A percentile compares a stretch with the other conserved stretches of the same genome.
Evolutionary conservation across 139 green algal genomes (phyloP).

Genomic region (Microglena sp.): DNA sequence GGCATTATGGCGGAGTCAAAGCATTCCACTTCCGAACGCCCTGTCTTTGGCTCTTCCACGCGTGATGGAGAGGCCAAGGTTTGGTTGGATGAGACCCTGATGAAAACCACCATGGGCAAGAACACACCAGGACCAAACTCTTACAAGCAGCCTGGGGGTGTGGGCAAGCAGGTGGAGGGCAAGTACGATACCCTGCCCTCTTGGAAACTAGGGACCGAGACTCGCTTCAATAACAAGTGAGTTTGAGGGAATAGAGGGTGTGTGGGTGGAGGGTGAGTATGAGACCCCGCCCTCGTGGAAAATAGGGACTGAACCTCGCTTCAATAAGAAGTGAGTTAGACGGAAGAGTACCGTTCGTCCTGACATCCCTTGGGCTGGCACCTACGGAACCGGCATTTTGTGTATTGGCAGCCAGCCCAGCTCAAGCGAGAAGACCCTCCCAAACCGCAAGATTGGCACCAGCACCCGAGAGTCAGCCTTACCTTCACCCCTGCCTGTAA

Average conservation of each 20-base stretch:
- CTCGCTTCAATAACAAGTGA: slow-evolving; percentile 28
- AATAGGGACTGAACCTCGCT: slow-evolving; percentile 26
- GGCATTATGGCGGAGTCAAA: slow-evolving; percentile 45
- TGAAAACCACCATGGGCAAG: slow-evolving; percentile 35
- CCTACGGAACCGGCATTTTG: slow-evolving; percentile 30
- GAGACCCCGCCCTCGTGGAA: slow-evolving; percentile 14
- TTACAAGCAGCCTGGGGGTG: slow-evolving; percentile 26
- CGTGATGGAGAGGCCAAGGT: slow-evolving; percentile 39
- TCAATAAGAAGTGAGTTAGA: slow-evolving; percentile 24
- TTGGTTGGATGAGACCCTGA: slow-evolving; percentile 47
- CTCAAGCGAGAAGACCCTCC: slow-evolving; percentile 43
- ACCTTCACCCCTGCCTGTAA: too few relatives aligned
- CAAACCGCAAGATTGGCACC: slow-evolving; percentile 39
- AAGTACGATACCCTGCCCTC: slow-evolving; percentile 18
- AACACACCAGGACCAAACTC: slow-evolving; percentile 35
- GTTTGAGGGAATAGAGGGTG: too few relatives aligned
- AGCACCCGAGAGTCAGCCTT: slow-evolving; percentile 41
- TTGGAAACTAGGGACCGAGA: slow-evolving; percentile 24
- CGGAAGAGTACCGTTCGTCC: too few relatives aligned
- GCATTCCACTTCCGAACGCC: slow-evolving; percentile 19
- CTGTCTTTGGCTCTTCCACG: slow-evolving; percentile 46
- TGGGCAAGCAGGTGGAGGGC: slow-evolving; percentile 36
- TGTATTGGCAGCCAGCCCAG: slow-evolving; percentile 39
- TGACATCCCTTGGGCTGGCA: slow-evolving; percentile 40
- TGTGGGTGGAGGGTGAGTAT: slow-evolving; percentile 26